These are phyloP conservation scores for Gastrodia elata DNA, from an alignment of 106 monocot species.

Conservation along the genomic window DNA sequence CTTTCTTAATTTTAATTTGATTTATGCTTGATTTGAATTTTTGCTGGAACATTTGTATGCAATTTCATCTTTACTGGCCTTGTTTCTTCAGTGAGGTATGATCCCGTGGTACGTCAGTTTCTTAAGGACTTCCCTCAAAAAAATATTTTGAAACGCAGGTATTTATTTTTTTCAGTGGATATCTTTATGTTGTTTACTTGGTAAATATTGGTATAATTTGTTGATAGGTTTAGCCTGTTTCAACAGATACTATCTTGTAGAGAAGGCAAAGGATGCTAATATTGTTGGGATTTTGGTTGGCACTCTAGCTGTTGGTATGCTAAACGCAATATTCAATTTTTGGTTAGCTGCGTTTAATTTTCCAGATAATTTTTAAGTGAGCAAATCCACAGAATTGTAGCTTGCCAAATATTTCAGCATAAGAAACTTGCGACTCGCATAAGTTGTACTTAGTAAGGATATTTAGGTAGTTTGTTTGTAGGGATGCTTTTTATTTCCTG, in stretches of 20 bases:
- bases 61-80: neutral
- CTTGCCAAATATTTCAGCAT: neutral
- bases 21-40: neutral
- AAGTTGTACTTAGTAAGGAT: too few relatives aligned
- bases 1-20: neutral
- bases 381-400: neutral
- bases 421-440: neutral
- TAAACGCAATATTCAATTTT: neutral
- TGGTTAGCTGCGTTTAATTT: neutral
- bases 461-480: too few relatives aligned
- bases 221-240: slow-evolving; percentile 3
- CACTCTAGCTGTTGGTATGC: slow-evolving; percentile 84
- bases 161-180: slow-evolving; percentile 7
- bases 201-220: neutral
- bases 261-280: slow-evolving; percentile 99
- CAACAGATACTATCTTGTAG: slow-evolving; percentile 92
- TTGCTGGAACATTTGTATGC: neutral
- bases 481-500: too few relatives aligned
- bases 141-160: slow-evolving; percentile 90
- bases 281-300: slow-evolving; percentile 97
- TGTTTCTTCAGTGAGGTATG: slow-evolving; percentile 74
- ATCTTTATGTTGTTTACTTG: neutral
- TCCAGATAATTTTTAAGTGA: neutral
- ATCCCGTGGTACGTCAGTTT: slow-evolving; percentile 34
- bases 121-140: slow-evolving; percentile 44